phyloP scores from a whole-genome alignment of 2,329 filamentous ascomycete species.

The Arthrobotrys musiformis region DNA sequence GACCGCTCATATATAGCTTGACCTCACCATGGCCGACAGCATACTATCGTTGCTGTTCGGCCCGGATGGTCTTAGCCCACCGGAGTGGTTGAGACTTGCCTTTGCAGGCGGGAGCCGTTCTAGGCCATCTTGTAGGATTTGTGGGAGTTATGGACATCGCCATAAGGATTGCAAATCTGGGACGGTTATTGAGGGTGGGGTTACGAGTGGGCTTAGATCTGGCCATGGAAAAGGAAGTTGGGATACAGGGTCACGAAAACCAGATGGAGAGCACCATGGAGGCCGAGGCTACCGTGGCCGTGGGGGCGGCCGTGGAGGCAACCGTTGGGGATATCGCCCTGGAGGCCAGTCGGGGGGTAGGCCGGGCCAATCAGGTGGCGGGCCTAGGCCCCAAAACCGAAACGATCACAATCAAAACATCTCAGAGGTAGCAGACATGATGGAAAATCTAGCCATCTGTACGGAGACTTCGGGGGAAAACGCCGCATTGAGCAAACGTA shows the following conservation, averaged over 20 bases:
- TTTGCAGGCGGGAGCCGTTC: constrained; percentile 44
- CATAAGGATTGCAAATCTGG: constrained; percentile 10
- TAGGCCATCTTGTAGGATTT: constrained; percentile 34
- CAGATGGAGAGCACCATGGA: constrained; percentile 55
- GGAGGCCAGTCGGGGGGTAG: too few relatives aligned
- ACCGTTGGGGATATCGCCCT: too few relatives aligned
- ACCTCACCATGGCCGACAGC: constrained; percentile 16
- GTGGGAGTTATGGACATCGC: constrained; percentile 38
- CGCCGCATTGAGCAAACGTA: background rate
- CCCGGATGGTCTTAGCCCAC: background rate
- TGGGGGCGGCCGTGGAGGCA: constrained; percentile 45
- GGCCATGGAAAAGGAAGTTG: background rate
- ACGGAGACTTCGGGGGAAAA: background rate
- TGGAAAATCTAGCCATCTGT: background rate
- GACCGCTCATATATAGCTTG: background rate
- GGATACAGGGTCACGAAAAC: constrained; percentile 54
- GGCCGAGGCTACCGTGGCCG: constrained; percentile 34
- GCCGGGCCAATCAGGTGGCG: too few relatives aligned
- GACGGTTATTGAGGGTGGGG: background rate
- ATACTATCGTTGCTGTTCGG: constrained; percentile 15
- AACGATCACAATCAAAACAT: too few relatives aligned
- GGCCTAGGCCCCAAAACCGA: too few relatives aligned
- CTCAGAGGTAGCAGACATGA: constrained; percentile 54
- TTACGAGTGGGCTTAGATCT: background rate
- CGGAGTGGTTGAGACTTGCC: constrained; percentile 40